Evolutionary conservation across 208 protist species (phyloP), one percentile per base, ranked within the genome.

Genomic region (Leishmania turanica): DNA sequence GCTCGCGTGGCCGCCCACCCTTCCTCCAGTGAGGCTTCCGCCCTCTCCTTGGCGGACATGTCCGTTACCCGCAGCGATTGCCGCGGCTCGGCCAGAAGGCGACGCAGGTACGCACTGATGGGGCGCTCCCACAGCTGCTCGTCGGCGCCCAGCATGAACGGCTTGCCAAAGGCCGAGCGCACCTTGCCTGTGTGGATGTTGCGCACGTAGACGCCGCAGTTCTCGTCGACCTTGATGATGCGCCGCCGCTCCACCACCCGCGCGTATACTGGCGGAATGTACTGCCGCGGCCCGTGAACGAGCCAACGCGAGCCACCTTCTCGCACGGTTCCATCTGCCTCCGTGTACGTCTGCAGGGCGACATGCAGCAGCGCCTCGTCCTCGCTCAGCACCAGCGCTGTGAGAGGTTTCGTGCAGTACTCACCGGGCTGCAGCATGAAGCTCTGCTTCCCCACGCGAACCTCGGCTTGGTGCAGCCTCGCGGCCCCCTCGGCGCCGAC

Each of bases 121-220:
- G 86, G 87, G 78, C 96, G 97, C 77, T 92, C 90, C 92, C 94
- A 97, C 21, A 98, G 80, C 84, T 93, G 85, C 77, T 98, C 94
- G 58, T 96, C 87, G 42, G 80, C 88, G 75, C 77, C 79, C 37
- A 97, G 84, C 88, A 97, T 86, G 62, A 95, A 87, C 1, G 93
- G 80, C 15, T 75, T 64, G 5, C 92, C 94, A 65, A 87, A 84
- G 45, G 93, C 87, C 21, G 80, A 85, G 74, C 86, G 66, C 24
- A 96, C 77, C n/a, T 87, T 56, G 65, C 98, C 98, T 9, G 97
- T 97, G 53, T 87, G 87, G 45, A 85, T 90, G 85, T 99, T 96
- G 51, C 97, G 92, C 72, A 99, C 95, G 89, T 99, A 99, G 62
- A 99, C 98, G 73, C 98, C 99, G 73, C 98, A 89, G 88, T 99